Evolutionary conservation across 441 rosid species (phyloP).

Genomic region (Pelargonium citronellum): DNA sequence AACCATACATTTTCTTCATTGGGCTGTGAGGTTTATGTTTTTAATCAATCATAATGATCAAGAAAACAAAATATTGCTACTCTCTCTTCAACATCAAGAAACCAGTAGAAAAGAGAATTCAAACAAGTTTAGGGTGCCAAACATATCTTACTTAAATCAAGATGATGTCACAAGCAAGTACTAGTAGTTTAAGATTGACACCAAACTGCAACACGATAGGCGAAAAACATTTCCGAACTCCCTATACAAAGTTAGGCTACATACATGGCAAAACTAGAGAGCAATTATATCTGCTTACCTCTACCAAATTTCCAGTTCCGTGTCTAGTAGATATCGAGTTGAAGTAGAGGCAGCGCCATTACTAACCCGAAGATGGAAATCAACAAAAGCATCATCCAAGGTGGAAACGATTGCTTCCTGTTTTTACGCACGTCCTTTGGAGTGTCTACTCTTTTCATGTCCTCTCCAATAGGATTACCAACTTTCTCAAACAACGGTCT

Average conservation of each 20-base stretch:
- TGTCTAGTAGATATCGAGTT: constrained; percentile 39
- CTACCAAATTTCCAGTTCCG: constrained; percentile 17
- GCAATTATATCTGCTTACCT: constrained; percentile 17
- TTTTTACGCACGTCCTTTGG: constrained; percentile 38
- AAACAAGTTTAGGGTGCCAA: not conserved
- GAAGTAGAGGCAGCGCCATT: constrained; percentile 93
- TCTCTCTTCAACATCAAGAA: too few species aligned
- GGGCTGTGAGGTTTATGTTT: constrained; percentile 1
- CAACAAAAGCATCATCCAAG: constrained; percentile 78
- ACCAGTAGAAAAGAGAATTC: not conserved
- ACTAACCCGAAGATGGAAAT: constrained; percentile 79
- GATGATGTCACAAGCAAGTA: not conserved
- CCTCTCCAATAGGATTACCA: constrained; percentile 27
- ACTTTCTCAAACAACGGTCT: constrained; percentile 31
- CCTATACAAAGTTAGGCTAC: constrained; percentile 6
- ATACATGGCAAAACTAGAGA: constrained; percentile 1
- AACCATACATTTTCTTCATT: not conserved
- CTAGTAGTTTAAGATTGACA: not conserved
- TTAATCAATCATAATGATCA: not conserved
- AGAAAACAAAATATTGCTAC: not conserved
- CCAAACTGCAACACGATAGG: not conserved
- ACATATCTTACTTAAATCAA: not conserved
- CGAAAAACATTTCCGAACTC: not conserved
- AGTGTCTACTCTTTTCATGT: constrained; percentile 26
- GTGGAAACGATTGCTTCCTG: constrained; percentile 57